These are phyloP conservation scores for Pyrenula aspistea DNA, from an alignment of 495 filamentous ascomycete species.

Conservation along the genomic window DNA sequence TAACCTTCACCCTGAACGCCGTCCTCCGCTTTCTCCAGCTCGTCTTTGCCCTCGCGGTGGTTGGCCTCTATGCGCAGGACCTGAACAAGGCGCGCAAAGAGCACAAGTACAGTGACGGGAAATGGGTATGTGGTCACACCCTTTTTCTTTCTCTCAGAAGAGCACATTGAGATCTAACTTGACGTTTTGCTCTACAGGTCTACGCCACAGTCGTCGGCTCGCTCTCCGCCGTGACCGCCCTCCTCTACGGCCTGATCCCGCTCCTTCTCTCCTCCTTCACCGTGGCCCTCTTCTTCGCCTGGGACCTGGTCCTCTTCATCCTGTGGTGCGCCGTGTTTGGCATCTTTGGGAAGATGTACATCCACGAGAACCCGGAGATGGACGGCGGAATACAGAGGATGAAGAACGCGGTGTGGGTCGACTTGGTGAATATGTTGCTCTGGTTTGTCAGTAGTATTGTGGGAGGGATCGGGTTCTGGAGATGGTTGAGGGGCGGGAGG, in stretches of 20 bases:
- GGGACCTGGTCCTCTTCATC: conserved; percentile 57
- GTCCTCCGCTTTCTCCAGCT: conserved; percentile 23
- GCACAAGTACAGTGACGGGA: conserved; percentile 37
- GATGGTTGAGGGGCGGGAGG: background rate
- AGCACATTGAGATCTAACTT: background rate
- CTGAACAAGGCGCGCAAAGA: conserved; percentile 44
- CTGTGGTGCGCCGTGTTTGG: conserved; percentile 76
- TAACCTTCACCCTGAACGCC: background rate
- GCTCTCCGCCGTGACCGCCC: conserved; percentile 46
- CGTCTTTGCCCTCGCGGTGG: conserved; percentile 59
- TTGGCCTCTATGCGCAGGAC: conserved; percentile 68
- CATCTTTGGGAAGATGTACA: conserved; percentile 69
- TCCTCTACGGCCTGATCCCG: conserved; percentile 47
- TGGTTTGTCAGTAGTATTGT: conserved; percentile 47
- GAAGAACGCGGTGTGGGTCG: conserved; percentile 81
- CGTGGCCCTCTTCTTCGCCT: conserved; percentile 35
- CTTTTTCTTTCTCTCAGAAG: background rate
- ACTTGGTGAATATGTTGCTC: conserved; percentile 57
- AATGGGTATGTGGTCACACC: conserved; percentile 57
- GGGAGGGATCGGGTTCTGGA: background rate
- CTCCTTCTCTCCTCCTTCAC: conserved; percentile 37
- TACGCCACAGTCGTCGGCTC: conserved; percentile 58
- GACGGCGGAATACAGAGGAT: conserved; percentile 54
- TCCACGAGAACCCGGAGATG: conserved; percentile 49
- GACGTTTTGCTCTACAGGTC: background rate